A percentile compares a stretch with the other conserved stretches of the same genome.
These are phyloP conservation scores for Colletotrichum sp. DNA, from an alignment of 2,329 filamentous ascomycete species.

Conservation along the genomic window DNA sequence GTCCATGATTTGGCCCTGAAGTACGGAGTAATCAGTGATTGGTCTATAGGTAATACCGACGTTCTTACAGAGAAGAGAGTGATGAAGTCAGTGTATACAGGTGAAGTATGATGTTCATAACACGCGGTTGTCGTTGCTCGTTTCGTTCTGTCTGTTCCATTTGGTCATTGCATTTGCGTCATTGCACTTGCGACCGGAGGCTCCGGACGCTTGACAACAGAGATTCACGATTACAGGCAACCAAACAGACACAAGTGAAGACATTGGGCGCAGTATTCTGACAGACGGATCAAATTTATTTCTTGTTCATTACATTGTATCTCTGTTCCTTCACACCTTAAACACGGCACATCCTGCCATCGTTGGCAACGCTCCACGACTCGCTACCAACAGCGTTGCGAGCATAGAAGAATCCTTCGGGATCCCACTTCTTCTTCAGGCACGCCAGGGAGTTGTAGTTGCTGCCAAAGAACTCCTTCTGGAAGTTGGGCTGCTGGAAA, in stretches of 20 bases:
- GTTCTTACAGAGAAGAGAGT: too few relatives aligned
- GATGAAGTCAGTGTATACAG: fast-evolving
- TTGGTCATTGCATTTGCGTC: too few relatives aligned
- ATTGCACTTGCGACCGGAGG: too few relatives aligned
- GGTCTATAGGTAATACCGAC: too few relatives aligned
- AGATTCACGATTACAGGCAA: fast-evolving
- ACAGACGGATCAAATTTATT: background rate
- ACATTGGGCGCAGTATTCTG: fast-evolving
- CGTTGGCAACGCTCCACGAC: conserved; percentile 40
- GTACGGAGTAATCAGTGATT: too few relatives aligned
- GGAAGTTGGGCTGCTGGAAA: conserved; percentile 50
- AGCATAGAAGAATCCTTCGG: conserved; percentile 50
- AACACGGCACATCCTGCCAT: conserved; percentile 24
- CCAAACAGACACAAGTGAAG: background rate
- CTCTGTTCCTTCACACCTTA: background rate
- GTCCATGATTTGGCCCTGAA: too few relatives aligned
- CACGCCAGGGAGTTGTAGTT: conserved; percentile 46
- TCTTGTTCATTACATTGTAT: background rate
- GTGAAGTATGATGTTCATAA: too few relatives aligned
- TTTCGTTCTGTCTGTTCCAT: too few relatives aligned
- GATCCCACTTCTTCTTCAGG: conserved; percentile 58
- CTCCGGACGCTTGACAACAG: fast-evolving
- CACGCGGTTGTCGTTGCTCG: too few relatives aligned
- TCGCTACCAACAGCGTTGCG: conserved; percentile 56
- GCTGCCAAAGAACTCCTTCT: conserved; percentile 49